These are phyloP conservation scores for Penicillium desertorum DNA, from an alignment of 495 filamentous ascomycete genomes.

Conservation along the genomic window DNA sequence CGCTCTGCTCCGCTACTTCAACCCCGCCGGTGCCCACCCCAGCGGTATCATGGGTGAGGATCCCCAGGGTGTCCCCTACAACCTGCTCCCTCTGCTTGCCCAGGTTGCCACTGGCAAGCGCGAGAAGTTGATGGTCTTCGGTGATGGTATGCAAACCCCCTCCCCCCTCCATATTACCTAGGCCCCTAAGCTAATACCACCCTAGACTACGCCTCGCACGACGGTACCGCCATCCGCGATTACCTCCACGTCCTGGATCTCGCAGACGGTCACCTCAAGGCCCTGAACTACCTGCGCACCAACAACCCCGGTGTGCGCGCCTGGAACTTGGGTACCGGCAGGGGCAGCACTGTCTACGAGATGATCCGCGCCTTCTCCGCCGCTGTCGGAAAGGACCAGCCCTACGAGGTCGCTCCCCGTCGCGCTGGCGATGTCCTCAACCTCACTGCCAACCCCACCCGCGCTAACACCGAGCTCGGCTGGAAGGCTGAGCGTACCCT, in stretches of 20 bases:
- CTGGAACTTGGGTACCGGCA: conserved; percentile 97
- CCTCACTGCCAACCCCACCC: conserved; percentile 85
- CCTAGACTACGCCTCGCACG: conserved; percentile 83
- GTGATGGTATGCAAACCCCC: conserved; percentile 66
- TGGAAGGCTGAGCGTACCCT: conserved; percentile 92
- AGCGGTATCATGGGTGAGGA: conserved; percentile 98
- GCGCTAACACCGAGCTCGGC: conserved; percentile 80
- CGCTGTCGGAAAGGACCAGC: conserved; percentile 79
- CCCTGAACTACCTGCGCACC: conserved; percentile 86
- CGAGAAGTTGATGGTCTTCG: conserved; percentile 92
- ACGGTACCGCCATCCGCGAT: conserved; percentile 78
- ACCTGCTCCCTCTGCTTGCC: conserved; percentile 88
- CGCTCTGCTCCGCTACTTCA: conserved; percentile 94
- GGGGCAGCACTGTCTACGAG: conserved; percentile 92
- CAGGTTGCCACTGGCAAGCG: conserved; percentile 95
- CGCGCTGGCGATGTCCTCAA: conserved; percentile 90
- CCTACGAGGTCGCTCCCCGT: conserved; percentile 82
- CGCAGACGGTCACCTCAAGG: conserved; percentile 83
- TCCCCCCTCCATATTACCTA: neutral
- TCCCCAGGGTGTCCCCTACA: conserved; percentile 92
- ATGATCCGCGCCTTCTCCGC: conserved; percentile 93
- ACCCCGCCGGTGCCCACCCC: conserved; percentile 92
- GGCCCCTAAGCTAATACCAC: conserved; percentile 12
- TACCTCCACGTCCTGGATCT: conserved; percentile 87
- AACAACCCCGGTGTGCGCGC: conserved; percentile 89